Evolutionary conservation across 176 grass and related monocot genomes (phyloP).

Genomic region (Bonia amplexicaulis): DNA sequence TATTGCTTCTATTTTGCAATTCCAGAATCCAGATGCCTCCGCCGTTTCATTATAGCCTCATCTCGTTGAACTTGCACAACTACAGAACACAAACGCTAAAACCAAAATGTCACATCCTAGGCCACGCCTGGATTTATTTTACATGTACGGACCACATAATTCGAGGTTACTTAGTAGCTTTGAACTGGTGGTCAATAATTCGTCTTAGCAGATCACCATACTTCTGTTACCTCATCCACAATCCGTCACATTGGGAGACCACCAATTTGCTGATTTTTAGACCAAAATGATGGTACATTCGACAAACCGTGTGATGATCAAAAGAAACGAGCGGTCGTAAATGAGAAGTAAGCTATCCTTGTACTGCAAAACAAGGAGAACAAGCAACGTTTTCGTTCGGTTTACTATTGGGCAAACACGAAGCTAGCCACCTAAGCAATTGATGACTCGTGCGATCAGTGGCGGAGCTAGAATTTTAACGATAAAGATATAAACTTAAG

Average conservation of each 20-base stretch:
- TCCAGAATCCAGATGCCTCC: conserved; percentile 11
- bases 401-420: background rate
- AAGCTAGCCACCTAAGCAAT: background rate
- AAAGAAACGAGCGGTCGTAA: background rate
- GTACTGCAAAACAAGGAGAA: background rate
- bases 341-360: background rate
- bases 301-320: background rate
- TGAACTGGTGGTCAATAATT: background rate
- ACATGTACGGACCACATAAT: background rate
- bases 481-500: too few relatives aligned
- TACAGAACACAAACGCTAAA: background rate
- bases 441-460: background rate
- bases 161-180: background rate
- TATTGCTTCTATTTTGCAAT: background rate
- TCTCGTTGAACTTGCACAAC: background rate
- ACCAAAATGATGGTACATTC: background rate
- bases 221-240: background rate
- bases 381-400: background rate
- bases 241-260: background rate
- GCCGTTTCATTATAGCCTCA: background rate
- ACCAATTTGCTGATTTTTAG: background rate
- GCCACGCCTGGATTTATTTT: background rate
- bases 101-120: background rate
- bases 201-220: background rate
- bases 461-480: too few relatives aligned